phyloP scores from a whole-genome alignment of 2,329 filamentous ascomycete species.

The Fusarium fujikuroi region DNA sequence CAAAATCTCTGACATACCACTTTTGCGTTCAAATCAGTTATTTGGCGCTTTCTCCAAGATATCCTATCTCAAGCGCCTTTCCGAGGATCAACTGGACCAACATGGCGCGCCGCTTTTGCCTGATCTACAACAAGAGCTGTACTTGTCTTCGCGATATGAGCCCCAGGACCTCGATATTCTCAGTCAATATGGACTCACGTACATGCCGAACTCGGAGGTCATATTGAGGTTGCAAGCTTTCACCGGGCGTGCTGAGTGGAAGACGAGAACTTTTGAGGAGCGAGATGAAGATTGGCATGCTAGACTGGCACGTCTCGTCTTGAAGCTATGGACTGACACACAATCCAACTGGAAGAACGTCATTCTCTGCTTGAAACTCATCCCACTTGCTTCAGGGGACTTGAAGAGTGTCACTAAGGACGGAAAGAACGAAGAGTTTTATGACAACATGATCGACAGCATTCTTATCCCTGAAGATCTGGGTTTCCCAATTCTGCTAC shows the following conservation, averaged over 20 bases:
- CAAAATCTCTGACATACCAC: not conserved
- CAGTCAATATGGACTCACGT: not conserved
- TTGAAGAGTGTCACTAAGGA: not conserved
- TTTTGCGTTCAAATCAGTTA: not conserved
- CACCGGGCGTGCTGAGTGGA: not conserved
- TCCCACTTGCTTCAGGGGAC: fast-evolving
- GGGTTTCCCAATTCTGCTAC: not conserved
- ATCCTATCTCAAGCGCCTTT: not conserved
- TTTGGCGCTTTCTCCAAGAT: not conserved
- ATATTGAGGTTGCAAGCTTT: not conserved
- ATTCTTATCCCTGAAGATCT: not conserved
- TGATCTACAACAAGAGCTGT: not conserved
- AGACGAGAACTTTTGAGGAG: not conserved
- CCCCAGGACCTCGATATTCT: not conserved
- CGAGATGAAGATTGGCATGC: not conserved
- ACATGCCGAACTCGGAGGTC: not conserved
- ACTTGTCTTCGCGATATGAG: not conserved
- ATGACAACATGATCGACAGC: not conserved
- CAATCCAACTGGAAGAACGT: not conserved
- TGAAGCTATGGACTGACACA: fast-evolving
- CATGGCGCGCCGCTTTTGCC: not conserved
- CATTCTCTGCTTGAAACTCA: not conserved
- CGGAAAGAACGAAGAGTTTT: not conserved
- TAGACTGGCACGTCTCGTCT: not conserved
- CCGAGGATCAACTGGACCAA: not conserved